These are phyloP conservation scores for Madurella fahalii DNA, from an alignment of 2,329 filamentous ascomycete genomes.

Conservation along the genomic window DNA sequence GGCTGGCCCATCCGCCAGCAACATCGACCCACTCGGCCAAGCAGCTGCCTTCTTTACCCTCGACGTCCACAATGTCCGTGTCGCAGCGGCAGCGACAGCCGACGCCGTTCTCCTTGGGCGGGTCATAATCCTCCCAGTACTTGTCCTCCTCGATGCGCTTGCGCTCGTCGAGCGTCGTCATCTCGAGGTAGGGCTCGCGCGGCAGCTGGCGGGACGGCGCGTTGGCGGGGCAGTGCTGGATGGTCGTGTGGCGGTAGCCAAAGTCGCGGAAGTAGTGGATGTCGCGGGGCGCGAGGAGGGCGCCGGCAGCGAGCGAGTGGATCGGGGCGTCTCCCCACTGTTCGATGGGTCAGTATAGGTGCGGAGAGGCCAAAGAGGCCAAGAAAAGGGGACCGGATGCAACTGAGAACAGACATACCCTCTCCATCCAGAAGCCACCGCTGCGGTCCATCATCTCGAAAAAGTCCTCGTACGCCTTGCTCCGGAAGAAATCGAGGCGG, in stretches of 20 bases:
- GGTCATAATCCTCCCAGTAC: slow-evolving; percentile 88
- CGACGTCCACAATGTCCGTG: slow-evolving; percentile 94
- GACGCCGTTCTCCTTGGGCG: slow-evolving; percentile 89
- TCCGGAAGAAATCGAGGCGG: slow-evolving; percentile 89
- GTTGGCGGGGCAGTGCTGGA: slow-evolving; percentile 96
- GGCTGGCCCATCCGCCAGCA: slow-evolving; percentile 80
- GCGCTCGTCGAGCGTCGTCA: slow-evolving; percentile 75
- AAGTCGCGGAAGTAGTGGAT: slow-evolving; percentile 99
- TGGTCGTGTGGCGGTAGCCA: slow-evolving; percentile 96
- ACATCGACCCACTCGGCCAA: slow-evolving; percentile 96
- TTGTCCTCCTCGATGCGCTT: slow-evolving; percentile 87
- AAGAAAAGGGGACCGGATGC: neutral
- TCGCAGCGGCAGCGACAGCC: slow-evolving; percentile 96
- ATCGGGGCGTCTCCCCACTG: slow-evolving; percentile 99
- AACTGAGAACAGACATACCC: slow-evolving; percentile 52
- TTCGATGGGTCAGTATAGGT: neutral
- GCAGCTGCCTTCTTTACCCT: slow-evolving; percentile 95
- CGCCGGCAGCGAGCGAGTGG: slow-evolving; percentile 91
- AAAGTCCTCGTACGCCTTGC: slow-evolving; percentile 95
- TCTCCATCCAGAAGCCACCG: slow-evolving; percentile 98
- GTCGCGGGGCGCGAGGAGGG: slow-evolving; percentile 73
- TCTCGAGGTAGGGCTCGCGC: slow-evolving; percentile 75
- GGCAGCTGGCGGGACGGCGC: slow-evolving; percentile 83
- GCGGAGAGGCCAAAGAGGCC: neutral
- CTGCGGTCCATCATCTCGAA: slow-evolving; percentile 99